A percentile compares a stretch with the other conserved stretches of the same genome.
Evolutionary conservation across 768 basidiomycete genomes (phyloP).

Genomic region (Paxillus involutus): DNA sequence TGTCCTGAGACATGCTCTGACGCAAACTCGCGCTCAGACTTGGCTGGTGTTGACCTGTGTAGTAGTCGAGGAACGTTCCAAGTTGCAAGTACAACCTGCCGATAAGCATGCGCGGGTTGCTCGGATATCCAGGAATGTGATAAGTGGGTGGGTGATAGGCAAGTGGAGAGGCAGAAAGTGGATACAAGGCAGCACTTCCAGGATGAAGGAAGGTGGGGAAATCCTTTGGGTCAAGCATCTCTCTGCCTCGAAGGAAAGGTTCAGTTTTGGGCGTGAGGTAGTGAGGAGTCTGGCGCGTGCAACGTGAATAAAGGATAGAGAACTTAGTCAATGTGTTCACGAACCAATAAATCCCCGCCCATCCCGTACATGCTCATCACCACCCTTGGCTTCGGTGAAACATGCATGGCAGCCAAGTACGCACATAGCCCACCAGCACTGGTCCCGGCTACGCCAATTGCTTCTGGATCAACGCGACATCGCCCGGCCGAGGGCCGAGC

Average conservation of each 20-base stretch:
- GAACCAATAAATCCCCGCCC: slow-evolving; percentile 57
- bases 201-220: slow-evolving; percentile 52
- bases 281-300: slow-evolving; percentile 46
- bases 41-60: slow-evolving; percentile 42
- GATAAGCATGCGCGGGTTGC: slow-evolving; percentile 62
- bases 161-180: slow-evolving; percentile 43
- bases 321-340: slow-evolving; percentile 3
- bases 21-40: slow-evolving; percentile 49
- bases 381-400: slow-evolving; percentile 51
- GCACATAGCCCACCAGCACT: slow-evolving; percentile 67
- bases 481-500: not conserved
- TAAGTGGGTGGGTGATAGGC: slow-evolving; percentile 45
- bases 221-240: slow-evolving; percentile 48
- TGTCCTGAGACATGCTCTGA: not conserved
- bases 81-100: slow-evolving; percentile 58
- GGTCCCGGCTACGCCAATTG: slow-evolving; percentile 53
- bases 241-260: slow-evolving; percentile 55
- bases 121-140: slow-evolving; percentile 56
- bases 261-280: slow-evolving; percentile 47
- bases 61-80: slow-evolving; percentile 58
- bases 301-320: not conserved
- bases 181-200: slow-evolving; percentile 21
- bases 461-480: slow-evolving; percentile 41
- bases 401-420: slow-evolving; percentile 58
- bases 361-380: slow-evolving; percentile 60